Evolutionary conservation across 106 monocot genomes (phyloP).

Genomic region (Dendrobium nobile): DNA sequence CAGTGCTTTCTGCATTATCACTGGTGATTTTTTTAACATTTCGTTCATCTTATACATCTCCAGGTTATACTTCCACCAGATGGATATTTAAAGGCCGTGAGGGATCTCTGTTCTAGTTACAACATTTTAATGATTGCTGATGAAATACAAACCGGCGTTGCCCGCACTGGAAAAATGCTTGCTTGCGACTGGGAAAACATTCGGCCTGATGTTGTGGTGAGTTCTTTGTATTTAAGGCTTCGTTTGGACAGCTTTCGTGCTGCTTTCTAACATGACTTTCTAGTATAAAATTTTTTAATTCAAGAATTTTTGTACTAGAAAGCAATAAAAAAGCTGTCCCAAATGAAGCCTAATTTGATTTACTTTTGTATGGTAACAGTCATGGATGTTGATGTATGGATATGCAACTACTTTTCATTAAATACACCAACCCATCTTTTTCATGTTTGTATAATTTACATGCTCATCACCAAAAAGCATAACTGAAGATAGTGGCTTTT

Average conservation of each 20-base stretch:
- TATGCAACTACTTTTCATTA: background rate
- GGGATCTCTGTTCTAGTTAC: slow-evolving; percentile 73
- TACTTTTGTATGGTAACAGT: background rate
- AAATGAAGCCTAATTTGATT: background rate
- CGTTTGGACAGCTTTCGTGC: too few species aligned
- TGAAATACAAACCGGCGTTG: slow-evolving; percentile 99
- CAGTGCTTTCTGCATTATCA: background rate
- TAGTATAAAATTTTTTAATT: too few species aligned
- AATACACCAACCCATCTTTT: background rate
- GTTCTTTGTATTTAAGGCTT: background rate
- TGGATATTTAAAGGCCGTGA: slow-evolving; percentile 82
- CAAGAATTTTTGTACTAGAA: too few species aligned
- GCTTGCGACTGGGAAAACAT: slow-evolving; percentile 94
- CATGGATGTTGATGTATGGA: background rate
- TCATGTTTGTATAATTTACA: background rate
- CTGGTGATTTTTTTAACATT: background rate
- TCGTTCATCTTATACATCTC: background rate
- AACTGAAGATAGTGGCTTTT: background rate
- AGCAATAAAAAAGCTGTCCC: too few species aligned
- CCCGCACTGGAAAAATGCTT: slow-evolving; percentile 78
- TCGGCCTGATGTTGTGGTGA: slow-evolving; percentile 91
- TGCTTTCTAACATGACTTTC: too few species aligned
- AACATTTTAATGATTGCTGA: slow-evolving; percentile 96
- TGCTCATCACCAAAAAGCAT: background rate
- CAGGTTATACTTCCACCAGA: slow-evolving; percentile 93